Evolutionary conservation across 805 yeast genomes (phyloP).

Genomic region (Teunomyces barrocoloradensis): DNA sequence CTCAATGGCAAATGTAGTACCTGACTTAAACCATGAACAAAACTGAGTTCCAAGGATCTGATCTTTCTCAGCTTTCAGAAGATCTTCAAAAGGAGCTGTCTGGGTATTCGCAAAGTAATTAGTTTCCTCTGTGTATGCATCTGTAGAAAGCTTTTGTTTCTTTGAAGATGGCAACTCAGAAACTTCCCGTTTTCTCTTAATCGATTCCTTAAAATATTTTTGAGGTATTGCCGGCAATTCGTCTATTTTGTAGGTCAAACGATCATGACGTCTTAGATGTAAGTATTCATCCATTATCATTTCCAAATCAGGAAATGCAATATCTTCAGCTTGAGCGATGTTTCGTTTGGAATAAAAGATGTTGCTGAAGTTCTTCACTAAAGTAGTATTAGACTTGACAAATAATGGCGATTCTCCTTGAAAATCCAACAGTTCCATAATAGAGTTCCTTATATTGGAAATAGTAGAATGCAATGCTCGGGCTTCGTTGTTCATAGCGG

Average conservation of each 20-base stretch:
- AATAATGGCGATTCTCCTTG: constrained; percentile 7
- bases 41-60: constrained; percentile 17
- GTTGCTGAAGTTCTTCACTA: background rate
- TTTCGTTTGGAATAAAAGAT: constrained; percentile 1
- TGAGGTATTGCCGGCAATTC: background rate
- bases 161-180: background rate
- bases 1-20: constrained; percentile 18
- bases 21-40: constrained; percentile 22
- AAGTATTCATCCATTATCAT: constrained; percentile 8
- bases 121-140: background rate
- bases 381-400: background rate
- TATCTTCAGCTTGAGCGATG: background rate
- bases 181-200: background rate
- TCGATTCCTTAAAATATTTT: background rate
- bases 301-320: constrained; percentile 5
- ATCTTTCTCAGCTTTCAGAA: constrained; percentile 4
- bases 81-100: background rate
- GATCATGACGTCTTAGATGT: background rate
- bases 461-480: constrained; percentile 10
- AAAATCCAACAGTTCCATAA: background rate
- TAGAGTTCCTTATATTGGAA: background rate
- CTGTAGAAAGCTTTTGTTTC: background rate
- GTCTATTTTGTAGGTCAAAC: background rate
- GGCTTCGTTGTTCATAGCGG: constrained; percentile 11
- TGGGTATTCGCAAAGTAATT: background rate